phyloP scores from a whole-genome alignment of 257 asterid species.

The Solanum acaule region DNA sequence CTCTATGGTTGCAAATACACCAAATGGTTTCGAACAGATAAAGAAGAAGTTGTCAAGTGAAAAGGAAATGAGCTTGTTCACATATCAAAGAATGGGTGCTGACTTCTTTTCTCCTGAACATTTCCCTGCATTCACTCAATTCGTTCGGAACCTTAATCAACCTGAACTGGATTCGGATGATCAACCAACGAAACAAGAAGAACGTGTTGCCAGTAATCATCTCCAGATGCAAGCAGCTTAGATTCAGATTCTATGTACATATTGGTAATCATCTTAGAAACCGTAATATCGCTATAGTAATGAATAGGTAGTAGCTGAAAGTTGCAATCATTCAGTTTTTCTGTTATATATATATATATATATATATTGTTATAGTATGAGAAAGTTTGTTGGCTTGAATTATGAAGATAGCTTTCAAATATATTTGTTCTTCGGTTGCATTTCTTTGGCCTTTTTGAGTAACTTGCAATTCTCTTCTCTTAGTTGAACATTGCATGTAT shows the following conservation, averaged over 20 bases:
- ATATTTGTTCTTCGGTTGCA: neutral
- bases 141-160: constrained; percentile 37
- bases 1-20: constrained; percentile 19
- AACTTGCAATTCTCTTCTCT: neutral
- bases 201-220: constrained; percentile 9
- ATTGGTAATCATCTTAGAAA: neutral
- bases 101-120: constrained; percentile 80
- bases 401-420: neutral
- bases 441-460: neutral
- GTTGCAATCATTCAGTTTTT: neutral
- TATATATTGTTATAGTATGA: neutral
- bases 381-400: neutral
- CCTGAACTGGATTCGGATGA: constrained; percentile 33
- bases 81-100: constrained; percentile 89
- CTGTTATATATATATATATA: neutral
- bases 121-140: constrained; percentile 45
- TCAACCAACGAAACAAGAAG: constrained; percentile 18
- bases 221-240: constrained; percentile 55
- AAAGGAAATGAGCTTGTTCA: constrained; percentile 36
- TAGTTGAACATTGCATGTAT: neutral
- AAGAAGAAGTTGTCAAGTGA: constrained; percentile 33
- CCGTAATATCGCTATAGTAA: neutral
- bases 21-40: constrained; percentile 42
- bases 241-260: neutral
- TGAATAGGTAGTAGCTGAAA: neutral